Conservation (phyloP, 164 flowering plant species). For the Protea cynaroides region DNA sequence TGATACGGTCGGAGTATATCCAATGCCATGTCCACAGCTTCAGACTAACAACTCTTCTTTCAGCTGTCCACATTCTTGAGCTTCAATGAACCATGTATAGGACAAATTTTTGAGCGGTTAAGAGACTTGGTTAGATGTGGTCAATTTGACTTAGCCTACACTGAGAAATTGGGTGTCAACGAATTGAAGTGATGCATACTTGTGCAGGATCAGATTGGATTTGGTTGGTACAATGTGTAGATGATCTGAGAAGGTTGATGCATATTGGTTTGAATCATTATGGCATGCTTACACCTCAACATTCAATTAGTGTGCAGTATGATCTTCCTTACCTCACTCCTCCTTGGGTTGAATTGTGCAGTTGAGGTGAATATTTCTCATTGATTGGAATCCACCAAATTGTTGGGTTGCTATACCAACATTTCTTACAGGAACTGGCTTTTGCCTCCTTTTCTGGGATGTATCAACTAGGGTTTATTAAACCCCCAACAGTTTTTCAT, state of each 20-base stretch:
- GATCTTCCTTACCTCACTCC: neutral
- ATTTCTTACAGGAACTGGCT: too few species aligned
- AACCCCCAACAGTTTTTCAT: neutral
- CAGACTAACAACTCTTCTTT: slow-evolving; percentile 33
- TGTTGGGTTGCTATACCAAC: too few species aligned
- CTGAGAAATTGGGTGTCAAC: neutral
- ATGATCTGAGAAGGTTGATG: neutral
- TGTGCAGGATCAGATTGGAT: neutral
- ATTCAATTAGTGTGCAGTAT: neutral
- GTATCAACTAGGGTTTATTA: neutral
- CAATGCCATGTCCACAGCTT: slow-evolving; percentile 67
- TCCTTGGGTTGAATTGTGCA: neutral
- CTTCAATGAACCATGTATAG: neutral
- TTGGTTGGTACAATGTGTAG: neutral
- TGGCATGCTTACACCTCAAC: neutral
- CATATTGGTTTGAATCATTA: neutral
- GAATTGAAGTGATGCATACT: neutral
- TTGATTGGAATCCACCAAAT: neutral
- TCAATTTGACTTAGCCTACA: neutral
- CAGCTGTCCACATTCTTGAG: slow-evolving; percentile 25
- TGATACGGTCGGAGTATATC: slow-evolving; percentile 42
- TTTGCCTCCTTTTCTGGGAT: too few species aligned
- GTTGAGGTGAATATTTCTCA: neutral
- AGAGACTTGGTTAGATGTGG: neutral
- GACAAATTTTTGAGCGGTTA: neutral